Evolutionary conservation across 495 filamentous ascomycete genomes (phyloP).

Genomic region (Neurospora africana): DNA sequence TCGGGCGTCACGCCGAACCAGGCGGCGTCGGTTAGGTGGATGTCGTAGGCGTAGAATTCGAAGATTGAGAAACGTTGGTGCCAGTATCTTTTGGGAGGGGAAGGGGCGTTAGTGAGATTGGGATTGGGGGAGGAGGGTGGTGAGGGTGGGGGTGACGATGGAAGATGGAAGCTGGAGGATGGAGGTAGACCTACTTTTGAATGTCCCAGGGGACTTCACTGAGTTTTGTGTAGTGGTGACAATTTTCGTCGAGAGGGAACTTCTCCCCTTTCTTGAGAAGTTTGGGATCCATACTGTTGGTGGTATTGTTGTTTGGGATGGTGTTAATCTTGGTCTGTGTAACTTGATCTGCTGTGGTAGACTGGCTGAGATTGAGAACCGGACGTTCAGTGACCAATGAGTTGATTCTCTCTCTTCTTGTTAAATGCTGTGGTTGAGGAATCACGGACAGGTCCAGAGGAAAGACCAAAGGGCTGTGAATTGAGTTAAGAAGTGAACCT

Average conservation of each 20-base stretch:
- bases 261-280: conserved; percentile 9
- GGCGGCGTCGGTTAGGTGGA: conserved; percentile 81
- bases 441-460: neutral
- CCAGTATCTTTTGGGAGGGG: conserved; percentile 64
- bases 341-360: neutral
- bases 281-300: conserved; percentile 4
- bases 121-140: neutral
- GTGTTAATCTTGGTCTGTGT: neutral
- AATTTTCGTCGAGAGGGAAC: conserved; percentile 39
- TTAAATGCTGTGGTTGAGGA: neutral
- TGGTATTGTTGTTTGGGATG: neutral
- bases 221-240: conserved; percentile 55
- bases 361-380: neutral
- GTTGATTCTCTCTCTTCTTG: neutral
- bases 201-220: conserved; percentile 62
- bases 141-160: neutral
- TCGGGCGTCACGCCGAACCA: conserved; percentile 98
- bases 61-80: conserved; percentile 78
- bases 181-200: conserved; percentile 48
- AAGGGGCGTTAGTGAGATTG: neutral
- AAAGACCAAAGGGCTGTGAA: neutral
- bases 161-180: too few species aligned
- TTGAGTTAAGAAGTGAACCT: neutral
- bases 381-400: neutral
- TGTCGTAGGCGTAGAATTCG: conserved; percentile 66